Conservation (phyloP, 106 monocot genomes). For the Agapanthus africanus region DNA sequence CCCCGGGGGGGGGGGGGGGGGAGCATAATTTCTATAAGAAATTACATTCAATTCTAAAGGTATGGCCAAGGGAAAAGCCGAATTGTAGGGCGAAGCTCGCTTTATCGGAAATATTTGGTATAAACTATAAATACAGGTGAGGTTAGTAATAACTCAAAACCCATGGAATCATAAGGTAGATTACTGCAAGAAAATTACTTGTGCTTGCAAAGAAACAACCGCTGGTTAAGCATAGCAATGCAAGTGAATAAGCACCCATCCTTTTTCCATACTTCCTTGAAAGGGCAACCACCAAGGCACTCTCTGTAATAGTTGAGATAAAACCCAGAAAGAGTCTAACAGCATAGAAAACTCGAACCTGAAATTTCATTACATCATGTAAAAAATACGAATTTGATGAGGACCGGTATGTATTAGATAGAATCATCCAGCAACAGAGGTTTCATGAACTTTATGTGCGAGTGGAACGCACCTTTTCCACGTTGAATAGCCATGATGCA, state of each 20-base stretch:
- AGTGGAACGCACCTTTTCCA: conserved; percentile 61
- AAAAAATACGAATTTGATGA: not conserved
- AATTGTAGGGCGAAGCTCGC: too few species aligned
- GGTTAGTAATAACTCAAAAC: not conserved
- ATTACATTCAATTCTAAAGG: too few species aligned
- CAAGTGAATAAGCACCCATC: conserved; percentile 77
- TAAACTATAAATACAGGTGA: too few species aligned
- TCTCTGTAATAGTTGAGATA: conserved; percentile 78
- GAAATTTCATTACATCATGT: conserved; percentile 11
- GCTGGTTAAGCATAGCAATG: conserved; percentile 91
- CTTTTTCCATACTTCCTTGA: conserved; percentile 90
- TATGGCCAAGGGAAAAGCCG: too few species aligned
- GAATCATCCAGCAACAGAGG: conserved; percentile 3
- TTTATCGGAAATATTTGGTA: too few species aligned
- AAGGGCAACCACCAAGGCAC: conserved; percentile 74
- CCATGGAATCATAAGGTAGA: not conserved
- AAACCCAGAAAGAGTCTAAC: conserved; percentile 90
- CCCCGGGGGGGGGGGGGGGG: too few species aligned
- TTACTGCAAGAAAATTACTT: conserved; percentile 46
- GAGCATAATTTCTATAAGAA: too few species aligned
- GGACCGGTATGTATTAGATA: not conserved
- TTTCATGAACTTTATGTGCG: not conserved
- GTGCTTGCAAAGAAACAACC: conserved; percentile 99
- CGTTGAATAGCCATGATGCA: conserved; percentile 62
- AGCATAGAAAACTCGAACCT: conserved; percentile 82